These are phyloP conservation scores for Aspergillus kassunensis DNA, from an alignment of 495 filamentous ascomycete species.

Conservation along the genomic window DNA sequence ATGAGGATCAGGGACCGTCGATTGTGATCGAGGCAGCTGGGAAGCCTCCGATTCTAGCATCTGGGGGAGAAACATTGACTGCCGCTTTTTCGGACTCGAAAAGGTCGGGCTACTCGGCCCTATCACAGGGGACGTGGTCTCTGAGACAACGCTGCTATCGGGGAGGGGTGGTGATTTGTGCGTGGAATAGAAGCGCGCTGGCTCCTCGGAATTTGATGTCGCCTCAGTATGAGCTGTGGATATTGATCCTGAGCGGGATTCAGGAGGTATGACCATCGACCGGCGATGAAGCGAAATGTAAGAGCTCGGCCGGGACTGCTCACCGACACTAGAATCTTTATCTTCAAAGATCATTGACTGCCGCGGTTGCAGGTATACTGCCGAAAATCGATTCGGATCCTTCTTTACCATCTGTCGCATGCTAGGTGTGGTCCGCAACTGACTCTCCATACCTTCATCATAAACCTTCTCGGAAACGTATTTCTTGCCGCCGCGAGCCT, in stretches of 20 bases:
- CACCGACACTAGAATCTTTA: conserved; percentile 25
- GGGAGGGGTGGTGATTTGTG: conserved; percentile 9
- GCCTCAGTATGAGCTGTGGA: conserved; percentile 30
- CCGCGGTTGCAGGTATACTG: conserved; percentile 55
- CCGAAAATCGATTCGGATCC: conserved; percentile 61
- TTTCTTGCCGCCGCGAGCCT: conserved; percentile 64
- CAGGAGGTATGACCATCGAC: conserved; percentile 23
- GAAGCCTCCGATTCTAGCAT: conserved; percentile 12
- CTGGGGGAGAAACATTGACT: conserved; percentile 22
- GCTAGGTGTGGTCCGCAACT: conserved; percentile 39
- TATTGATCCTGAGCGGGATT: conserved; percentile 29
- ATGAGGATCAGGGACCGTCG: conserved; percentile 26
- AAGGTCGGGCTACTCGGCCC: conserved; percentile 23
- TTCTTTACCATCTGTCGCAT: conserved; percentile 36
- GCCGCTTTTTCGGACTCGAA: conserved; percentile 24
- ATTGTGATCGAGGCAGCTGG: conserved; percentile 23
- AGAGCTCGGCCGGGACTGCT: conserved; percentile 29
- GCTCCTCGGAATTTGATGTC: conserved; percentile 15
- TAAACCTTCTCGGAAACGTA: conserved; percentile 50
- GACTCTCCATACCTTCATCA: conserved; percentile 31
- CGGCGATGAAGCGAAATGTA: conserved; percentile 31
- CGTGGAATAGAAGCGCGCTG: conserved; percentile 18
- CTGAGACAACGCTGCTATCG: conserved; percentile 10
- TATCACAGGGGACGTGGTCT: conserved; percentile 10
- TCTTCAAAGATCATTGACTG: conserved; percentile 20